Evolutionary conservation across 2,329 filamentous ascomycete genomes (phyloP).

Genomic region (Xylariaceae sp.): DNA sequence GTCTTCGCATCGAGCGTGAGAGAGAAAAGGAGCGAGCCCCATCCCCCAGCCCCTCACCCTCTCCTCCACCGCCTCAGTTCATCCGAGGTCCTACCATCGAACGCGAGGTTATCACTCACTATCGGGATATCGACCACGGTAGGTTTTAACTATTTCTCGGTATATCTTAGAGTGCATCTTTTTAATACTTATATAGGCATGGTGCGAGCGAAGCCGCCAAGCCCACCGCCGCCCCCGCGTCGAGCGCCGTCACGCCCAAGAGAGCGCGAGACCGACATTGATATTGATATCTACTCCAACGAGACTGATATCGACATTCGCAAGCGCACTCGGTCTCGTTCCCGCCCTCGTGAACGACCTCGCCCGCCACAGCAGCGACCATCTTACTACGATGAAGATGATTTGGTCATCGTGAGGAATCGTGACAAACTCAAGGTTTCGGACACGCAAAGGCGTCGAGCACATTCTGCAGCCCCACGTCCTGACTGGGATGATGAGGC

Average conservation of each 20-base stretch:
- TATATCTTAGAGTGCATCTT: neutral
- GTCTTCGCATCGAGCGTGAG: constrained; percentile 55
- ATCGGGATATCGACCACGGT: constrained; percentile 88
- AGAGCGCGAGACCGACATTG: constrained; percentile 65
- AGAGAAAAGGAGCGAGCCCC: constrained; percentile 49
- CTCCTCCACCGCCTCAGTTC: constrained; percentile 66
- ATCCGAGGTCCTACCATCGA: constrained; percentile 81
- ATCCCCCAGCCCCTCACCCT: constrained; percentile 55
- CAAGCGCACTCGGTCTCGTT: constrained; percentile 47
- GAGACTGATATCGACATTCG: constrained; percentile 65
- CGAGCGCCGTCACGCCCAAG: constrained; percentile 50
- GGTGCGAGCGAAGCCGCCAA: constrained; percentile 49
- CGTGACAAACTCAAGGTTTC: constrained; percentile 54
- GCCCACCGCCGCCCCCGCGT: constrained; percentile 58
- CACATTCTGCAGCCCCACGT: constrained; percentile 57
- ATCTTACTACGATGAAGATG: constrained; percentile 61
- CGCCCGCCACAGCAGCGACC: constrained; percentile 39
- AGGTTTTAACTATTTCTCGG: constrained; percentile 41
- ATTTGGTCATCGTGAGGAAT: constrained; percentile 68
- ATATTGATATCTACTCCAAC: constrained; percentile 61
- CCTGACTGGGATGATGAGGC: constrained; percentile 69
- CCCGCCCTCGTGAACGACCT: constrained; percentile 49
- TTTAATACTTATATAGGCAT: constrained; percentile 48
- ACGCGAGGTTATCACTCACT: constrained; percentile 88
- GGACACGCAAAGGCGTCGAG: constrained; percentile 53